phyloP scores from a whole-genome alignment of 1,284 basidiomycete genomes.

The Ustilago shanxiensis region DNA sequence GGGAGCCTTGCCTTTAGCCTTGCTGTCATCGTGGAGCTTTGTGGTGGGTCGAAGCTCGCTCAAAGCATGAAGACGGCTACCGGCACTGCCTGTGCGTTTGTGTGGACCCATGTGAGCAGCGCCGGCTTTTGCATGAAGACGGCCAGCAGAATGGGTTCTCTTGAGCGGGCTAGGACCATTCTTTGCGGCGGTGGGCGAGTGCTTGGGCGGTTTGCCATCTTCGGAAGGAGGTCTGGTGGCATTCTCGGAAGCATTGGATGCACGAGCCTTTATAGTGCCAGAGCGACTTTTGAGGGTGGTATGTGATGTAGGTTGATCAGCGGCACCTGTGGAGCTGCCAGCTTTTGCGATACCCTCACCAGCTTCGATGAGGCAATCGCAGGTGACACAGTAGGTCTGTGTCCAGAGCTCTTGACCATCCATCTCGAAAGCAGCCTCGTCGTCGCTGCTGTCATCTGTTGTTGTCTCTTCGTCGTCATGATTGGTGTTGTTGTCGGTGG shows the following conservation, averaged over 20 bases:
- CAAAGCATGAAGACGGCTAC: slow-evolving; percentile 58
- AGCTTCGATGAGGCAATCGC: slow-evolving; percentile 64
- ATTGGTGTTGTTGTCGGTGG: slow-evolving; percentile 12
- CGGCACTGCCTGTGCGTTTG: slow-evolving; percentile 61
- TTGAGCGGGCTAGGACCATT: slow-evolving; percentile 36
- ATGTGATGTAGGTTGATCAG: slow-evolving; percentile 19
- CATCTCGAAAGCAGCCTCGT: slow-evolving; percentile 61
- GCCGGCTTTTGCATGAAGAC: slow-evolving; percentile 53
- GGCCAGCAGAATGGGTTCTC: slow-evolving; percentile 56
- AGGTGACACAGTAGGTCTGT: slow-evolving; percentile 60
- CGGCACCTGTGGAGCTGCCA: not conserved
- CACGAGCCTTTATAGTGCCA: slow-evolving; percentile 57
- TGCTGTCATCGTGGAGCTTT: slow-evolving; percentile 55
- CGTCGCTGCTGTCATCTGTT: slow-evolving; percentile 51
- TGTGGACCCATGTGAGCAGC: slow-evolving; percentile 47
- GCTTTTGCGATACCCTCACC: slow-evolving; percentile 54
- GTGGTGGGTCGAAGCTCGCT: slow-evolving; percentile 65
- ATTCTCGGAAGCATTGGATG: slow-evolving; percentile 30
- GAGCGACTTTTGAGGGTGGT: slow-evolving; percentile 54
- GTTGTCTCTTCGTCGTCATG: slow-evolving; percentile 30
- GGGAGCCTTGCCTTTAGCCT: slow-evolving; percentile 33
- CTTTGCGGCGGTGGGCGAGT: slow-evolving; percentile 26
- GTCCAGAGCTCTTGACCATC: slow-evolving; percentile 66
- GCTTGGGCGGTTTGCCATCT: slow-evolving; percentile 15
- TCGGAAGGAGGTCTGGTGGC: slow-evolving; percentile 8